phyloP scores from a whole-genome alignment of 768 basidiomycete species.

The Rhizopogon rudus region DNA sequence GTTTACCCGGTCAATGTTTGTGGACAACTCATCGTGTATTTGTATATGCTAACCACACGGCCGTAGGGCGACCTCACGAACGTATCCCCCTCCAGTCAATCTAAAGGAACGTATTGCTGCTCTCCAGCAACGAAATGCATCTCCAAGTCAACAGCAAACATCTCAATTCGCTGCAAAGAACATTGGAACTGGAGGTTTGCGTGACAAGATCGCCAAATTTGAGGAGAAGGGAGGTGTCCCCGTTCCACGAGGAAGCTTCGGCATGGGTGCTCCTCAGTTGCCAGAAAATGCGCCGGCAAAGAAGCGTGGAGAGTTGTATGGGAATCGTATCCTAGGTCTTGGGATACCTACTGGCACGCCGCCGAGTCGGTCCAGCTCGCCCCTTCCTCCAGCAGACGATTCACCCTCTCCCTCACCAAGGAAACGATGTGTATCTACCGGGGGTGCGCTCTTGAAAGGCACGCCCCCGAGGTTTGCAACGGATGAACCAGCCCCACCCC shows the following conservation, averaged over 20 bases:
- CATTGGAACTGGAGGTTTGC: slow-evolving; percentile 29
- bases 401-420: slow-evolving; percentile 11
- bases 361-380: slow-evolving; percentile 15
- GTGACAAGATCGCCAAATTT: slow-evolving; percentile 77
- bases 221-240: slow-evolving; percentile 75
- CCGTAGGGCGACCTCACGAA: slow-evolving; percentile 23
- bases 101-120: slow-evolving; percentile 84
- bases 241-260: slow-evolving; percentile 71
- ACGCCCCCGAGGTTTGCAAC: slow-evolving; percentile 5
- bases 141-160: slow-evolving; percentile 27
- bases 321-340: slow-evolving; percentile 53
- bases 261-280: slow-evolving; percentile 56
- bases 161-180: slow-evolving; percentile 26
- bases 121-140: slow-evolving; percentile 52
- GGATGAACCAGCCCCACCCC: slow-evolving; percentile 19
- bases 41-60: slow-evolving; percentile 11
- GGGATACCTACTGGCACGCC: slow-evolving; percentile 18
- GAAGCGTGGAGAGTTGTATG: slow-evolving; percentile 66
- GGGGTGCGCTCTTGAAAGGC: slow-evolving; percentile 13
- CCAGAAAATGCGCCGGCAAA: slow-evolving; percentile 41
- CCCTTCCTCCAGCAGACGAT: slow-evolving; percentile 10
- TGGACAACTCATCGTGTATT: neutral
- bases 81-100: slow-evolving; percentile 33
- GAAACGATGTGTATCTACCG: slow-evolving; percentile 27
- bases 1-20: slow-evolving; percentile 15